phyloP scores from a whole-genome alignment of 257 asterid genomes.

The Solanum pinnatisectum region DNA sequence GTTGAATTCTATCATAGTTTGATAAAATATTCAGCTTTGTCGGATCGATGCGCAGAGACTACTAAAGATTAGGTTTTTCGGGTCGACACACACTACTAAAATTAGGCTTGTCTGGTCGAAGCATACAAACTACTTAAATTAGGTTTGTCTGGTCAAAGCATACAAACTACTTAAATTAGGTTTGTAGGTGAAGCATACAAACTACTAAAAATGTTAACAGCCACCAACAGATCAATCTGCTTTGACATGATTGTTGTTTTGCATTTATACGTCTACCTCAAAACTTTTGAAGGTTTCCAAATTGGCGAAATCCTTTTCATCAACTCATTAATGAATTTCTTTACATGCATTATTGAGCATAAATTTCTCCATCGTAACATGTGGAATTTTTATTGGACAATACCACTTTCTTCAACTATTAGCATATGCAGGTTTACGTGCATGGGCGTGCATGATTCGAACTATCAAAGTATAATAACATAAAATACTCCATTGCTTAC shows the following conservation, averaged over 20 bases:
- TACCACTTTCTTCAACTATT: neutral
- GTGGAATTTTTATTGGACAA: neutral
- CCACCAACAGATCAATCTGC: neutral
- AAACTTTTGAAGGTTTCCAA: neutral
- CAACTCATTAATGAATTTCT: neutral
- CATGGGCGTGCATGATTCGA: neutral
- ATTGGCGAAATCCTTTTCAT: neutral
- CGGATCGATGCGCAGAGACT: neutral
- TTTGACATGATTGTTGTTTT: neutral
- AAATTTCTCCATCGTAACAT: neutral
- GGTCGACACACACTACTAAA: neutral
- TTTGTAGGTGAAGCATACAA: neutral
- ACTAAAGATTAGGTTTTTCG: neutral
- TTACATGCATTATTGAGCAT: neutral
- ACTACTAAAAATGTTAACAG: neutral
- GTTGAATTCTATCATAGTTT: neutral
- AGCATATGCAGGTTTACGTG: neutral
- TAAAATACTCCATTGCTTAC: neutral
- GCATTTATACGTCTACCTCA: neutral
- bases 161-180: neutral
- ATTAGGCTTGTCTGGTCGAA: neutral
- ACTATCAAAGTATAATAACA: neutral
- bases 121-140: neutral
- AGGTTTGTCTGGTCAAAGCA: neutral
- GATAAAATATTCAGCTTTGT: neutral